Evolutionary conservation across 768 basidiomycete genomes (phyloP), one percentile per base, ranked within the genome.

Genomic region (Paxillus involutus): DNA sequence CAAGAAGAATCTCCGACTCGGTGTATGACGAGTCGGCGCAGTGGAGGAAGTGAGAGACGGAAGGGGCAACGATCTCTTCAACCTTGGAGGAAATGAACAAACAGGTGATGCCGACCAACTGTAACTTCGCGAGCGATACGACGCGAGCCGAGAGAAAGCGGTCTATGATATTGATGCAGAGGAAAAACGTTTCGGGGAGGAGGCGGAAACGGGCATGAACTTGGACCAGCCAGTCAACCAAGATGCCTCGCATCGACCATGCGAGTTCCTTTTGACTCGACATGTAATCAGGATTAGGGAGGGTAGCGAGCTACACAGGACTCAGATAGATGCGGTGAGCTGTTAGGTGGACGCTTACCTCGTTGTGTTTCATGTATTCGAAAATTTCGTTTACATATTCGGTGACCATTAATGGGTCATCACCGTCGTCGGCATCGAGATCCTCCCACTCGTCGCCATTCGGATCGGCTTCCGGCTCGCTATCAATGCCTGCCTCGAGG

Each of bases 381-480:
- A 94, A 95, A 57, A 98, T 94, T 54, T 98, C 97, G 24, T 77
- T 77, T 47, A 97, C 95, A 65, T 99, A 99, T 72, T 98, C 93
- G 74, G 88, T 89, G 59, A 97, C 95, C 95, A 98, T 98, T 56
- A 92, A 78, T 13, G 96, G 97, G 65, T 99, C 96, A 47, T 94
- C 93, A 49, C 77, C 83, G 67, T 98, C 95, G 19, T 95, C 94
- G 1, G 83, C 85, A 59, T 98, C 94, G 14, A 98, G 80, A 64
- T 98, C 96, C 30, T 89, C 89, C 95, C 94, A 98, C 66, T 79
- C 75, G 64, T 75, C 60, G 57, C 77, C 78, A 52, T 88, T 77
- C 3, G 85, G 85, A 59, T 88, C 86, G 4, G 82, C 85, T 65
- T 89, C 89, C 3, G 63, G 68, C 56, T 84, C 82, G 12, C 74